phyloP scores from a whole-genome alignment of 441 rosid genomes.

The Pelargonium fulgidum region DNA sequence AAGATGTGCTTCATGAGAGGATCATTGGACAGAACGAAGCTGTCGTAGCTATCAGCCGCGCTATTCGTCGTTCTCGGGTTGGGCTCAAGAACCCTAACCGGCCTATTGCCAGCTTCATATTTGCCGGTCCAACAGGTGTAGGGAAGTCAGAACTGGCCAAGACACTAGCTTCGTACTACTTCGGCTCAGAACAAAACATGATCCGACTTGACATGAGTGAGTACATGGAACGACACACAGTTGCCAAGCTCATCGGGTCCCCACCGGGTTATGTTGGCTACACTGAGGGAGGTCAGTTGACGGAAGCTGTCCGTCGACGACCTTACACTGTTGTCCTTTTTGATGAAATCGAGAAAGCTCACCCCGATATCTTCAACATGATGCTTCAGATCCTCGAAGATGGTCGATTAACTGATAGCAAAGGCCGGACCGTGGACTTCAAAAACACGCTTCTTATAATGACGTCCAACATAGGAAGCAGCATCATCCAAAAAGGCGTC shows the following conservation, averaged over 20 bases:
- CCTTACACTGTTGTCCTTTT: constrained; percentile 86
- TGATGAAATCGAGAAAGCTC: constrained; percentile 97
- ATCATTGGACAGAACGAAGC: constrained; percentile 97
- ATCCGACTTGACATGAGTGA: constrained; percentile 97
- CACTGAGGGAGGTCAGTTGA: constrained; percentile 93
- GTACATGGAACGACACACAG: constrained; percentile 95
- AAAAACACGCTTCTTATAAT: constrained; percentile 91
- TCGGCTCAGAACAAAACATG: constrained; percentile 97
- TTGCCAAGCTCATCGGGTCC: constrained; percentile 92
- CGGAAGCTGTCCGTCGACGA: constrained; percentile 93
- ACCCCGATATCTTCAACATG: constrained; percentile 96
- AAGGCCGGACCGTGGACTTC: constrained; percentile 95
- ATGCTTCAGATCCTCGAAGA: constrained; percentile 99
- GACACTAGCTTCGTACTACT: constrained; percentile 87
- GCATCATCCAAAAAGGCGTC: constrained; percentile 76
- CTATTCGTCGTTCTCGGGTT: constrained; percentile 92
- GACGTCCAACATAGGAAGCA: constrained; percentile 97
- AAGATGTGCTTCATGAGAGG: constrained; percentile 80
- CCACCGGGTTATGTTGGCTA: constrained; percentile 99
- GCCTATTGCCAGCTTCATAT: constrained; percentile 95
- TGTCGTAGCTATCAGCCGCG: constrained; percentile 83
- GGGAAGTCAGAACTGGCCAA: constrained; percentile 99
- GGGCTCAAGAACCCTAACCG: constrained; percentile 96
- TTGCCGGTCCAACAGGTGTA: constrained; percentile 99
- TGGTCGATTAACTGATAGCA: constrained; percentile 92